Percentiles rank a stretch among this genome's conserved stretches.
Evolutionary conservation across 441 rosid species (phyloP).

Genomic region (Arabidopsis lyrata): DNA sequence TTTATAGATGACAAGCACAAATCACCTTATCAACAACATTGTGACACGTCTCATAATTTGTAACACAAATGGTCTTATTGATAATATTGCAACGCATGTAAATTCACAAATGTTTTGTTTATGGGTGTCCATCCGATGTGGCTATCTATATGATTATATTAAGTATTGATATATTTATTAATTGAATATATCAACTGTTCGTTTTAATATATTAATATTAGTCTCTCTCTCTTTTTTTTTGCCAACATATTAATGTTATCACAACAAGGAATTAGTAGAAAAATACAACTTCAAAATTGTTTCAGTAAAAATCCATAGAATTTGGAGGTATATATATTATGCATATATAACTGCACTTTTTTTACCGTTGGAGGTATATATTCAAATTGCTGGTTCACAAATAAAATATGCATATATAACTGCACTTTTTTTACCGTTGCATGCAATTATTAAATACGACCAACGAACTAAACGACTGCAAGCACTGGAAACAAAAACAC

Average conservation of each 20-base stretch:
- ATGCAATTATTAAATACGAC: slow-evolving; percentile 20
- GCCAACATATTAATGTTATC: background rate
- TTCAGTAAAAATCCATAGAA: background rate
- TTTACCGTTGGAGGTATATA: slow-evolving; percentile 11
- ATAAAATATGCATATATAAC: background rate
- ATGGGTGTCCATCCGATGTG: background rate
- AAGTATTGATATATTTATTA: background rate
- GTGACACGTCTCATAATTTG: background rate
- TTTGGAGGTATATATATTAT: background rate
- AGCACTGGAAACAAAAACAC: background rate
- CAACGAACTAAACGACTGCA: slow-evolving; percentile 39
- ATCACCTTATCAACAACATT: background rate
- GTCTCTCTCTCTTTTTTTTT: too few species aligned
- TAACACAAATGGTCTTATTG: background rate
- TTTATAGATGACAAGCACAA: background rate
- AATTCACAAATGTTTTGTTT: background rate
- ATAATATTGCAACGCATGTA: background rate
- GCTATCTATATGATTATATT: background rate
- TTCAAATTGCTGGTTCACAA: background rate
- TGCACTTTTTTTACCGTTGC: slow-evolving; percentile 16
- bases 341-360: background rate
- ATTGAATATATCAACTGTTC: background rate
- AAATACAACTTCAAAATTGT: background rate
- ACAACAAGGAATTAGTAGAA: background rate
- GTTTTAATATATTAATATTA: background rate